Evolutionary conservation across 805 yeast species (phyloP).

Genomic region (Peterozyma toletana): DNA sequence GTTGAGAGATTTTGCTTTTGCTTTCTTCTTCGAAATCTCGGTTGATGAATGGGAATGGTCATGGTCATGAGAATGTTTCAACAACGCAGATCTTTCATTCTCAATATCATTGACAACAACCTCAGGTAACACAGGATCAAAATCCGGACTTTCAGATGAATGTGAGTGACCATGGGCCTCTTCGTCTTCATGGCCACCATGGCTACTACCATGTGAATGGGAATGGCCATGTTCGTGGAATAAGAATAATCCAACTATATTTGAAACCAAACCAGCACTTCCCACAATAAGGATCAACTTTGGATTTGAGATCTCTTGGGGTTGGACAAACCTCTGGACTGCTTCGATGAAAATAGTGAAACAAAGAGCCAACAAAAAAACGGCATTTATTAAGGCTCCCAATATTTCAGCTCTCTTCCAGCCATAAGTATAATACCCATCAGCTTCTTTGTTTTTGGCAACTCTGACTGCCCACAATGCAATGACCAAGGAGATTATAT

Average conservation of each 20-base stretch:
- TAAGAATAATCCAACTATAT: constrained; percentile 72
- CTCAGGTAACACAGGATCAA: constrained; percentile 14
- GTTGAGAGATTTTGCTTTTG: constrained; percentile 61
- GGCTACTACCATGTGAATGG: constrained; percentile 38
- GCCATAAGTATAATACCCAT: constrained; percentile 89
- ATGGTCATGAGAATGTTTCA: constrained; percentile 9
- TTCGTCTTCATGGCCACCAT: constrained; percentile 10
- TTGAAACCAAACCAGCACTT: constrained; percentile 71
- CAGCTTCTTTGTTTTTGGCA: constrained; percentile 74
- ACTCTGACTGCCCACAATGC: constrained; percentile 97
- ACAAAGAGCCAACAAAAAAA: constrained; percentile 85
- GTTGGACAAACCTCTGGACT: constrained; percentile 77
- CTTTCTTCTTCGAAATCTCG: constrained; percentile 8
- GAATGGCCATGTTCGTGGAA: constrained; percentile 74
- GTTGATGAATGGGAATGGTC: background rate
- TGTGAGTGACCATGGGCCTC: constrained; percentile 11
- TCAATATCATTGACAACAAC: constrained; percentile 9
- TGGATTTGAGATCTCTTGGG: constrained; percentile 78
- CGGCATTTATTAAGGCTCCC: constrained; percentile 93
- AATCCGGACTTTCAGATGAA: constrained; percentile 6
- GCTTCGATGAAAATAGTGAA: constrained; percentile 91
- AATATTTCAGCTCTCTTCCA: constrained; percentile 97
- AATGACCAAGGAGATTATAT: constrained; percentile 78
- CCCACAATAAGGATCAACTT: constrained; percentile 78
- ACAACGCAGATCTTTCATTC: constrained; percentile 7